Evolutionary conservation across 1,139 yeast genomes (phyloP), one percentile per base, ranked within the genome.

Genomic region (Yamadazyma oceani): DNA sequence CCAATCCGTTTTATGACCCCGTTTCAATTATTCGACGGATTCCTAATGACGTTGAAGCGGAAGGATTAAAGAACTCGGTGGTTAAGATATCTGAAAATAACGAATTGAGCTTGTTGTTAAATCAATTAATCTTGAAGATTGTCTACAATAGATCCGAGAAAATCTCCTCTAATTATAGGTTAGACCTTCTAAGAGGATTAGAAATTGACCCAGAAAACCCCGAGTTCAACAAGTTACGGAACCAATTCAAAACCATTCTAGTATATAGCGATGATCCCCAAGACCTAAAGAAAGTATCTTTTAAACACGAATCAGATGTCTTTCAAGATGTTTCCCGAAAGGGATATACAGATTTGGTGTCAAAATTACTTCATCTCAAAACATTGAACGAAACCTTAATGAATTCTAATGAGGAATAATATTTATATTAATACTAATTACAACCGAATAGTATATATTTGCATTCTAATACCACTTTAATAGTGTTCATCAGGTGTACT

Each of bases 71-170:
- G 45, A 64, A 64, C 3, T 78, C 87, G 0, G 66, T 92, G 25
- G 63, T 76, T 15, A 75, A 78, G 26, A 84, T 90, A 16, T 73
- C 85, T 9, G 72, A 65, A 25, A 87, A 84, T 46, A 81, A 84
- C 47, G 85, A 80, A 23, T 60, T 85, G 42, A 82, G 76, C 41
- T 52, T 78, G 30, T 60, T 76, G 8, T 73, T 87, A 28, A 79
- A 81, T 46, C 72, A 71, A 43, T 73, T 82, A 16, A 78, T 86
- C 2, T 63, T 84, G 37, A 72, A 73, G 35, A 82, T 88, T 14
- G 74, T 88, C 21, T 73, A 78, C 36, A 69, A 68, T 36, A 85
- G 84, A 46, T 77, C 85, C 0, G 71, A 73, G 41, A 61, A 56
- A 3, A 55, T 69, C 15, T 75, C 81, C 1, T 52, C 55, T 1